Conservation (phyloP, 164 flowering plant species). For the Dillenia turbinata region DNA sequence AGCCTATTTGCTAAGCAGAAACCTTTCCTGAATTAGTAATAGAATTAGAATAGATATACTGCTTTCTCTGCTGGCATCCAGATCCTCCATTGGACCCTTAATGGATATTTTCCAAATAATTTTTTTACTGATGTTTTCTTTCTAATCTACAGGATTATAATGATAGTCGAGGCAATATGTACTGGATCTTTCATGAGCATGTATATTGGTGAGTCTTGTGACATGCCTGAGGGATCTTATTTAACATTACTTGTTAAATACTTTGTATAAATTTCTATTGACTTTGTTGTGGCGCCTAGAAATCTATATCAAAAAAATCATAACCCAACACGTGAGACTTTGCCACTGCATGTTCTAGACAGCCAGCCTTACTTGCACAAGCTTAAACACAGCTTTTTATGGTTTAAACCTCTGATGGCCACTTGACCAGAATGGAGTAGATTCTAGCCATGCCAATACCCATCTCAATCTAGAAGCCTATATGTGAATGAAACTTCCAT, state of each 20-base stretch:
- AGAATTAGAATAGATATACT: not conserved
- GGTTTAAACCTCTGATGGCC: too few species aligned
- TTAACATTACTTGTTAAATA: not conserved
- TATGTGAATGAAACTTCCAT: too few species aligned
- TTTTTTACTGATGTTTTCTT: not conserved
- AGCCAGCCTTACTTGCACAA: too few species aligned
- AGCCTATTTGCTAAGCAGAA: not conserved
- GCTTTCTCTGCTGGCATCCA: not conserved
- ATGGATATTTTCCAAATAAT: not conserved
- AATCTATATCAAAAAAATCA: too few species aligned
- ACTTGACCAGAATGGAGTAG: too few species aligned
- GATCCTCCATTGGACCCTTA: not conserved
- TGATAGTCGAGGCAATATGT: slow-evolving; percentile 76
- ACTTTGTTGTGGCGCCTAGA: not conserved
- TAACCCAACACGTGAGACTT: too few species aligned
- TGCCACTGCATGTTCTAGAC: too few species aligned
- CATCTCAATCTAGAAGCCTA: too few species aligned
- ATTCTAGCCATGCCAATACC: too few species aligned
- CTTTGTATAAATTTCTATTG: not conserved
- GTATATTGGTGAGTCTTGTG: slow-evolving; percentile 71
- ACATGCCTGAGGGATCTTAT: too few species aligned
- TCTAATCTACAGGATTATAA: slow-evolving; percentile 70
- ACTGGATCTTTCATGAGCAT: slow-evolving; percentile 83
- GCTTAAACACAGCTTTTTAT: too few species aligned
- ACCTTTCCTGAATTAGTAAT: too few species aligned